Conservation (phyloP, 768 basidiomycete species). For the Boletus patriciae region DNA sequence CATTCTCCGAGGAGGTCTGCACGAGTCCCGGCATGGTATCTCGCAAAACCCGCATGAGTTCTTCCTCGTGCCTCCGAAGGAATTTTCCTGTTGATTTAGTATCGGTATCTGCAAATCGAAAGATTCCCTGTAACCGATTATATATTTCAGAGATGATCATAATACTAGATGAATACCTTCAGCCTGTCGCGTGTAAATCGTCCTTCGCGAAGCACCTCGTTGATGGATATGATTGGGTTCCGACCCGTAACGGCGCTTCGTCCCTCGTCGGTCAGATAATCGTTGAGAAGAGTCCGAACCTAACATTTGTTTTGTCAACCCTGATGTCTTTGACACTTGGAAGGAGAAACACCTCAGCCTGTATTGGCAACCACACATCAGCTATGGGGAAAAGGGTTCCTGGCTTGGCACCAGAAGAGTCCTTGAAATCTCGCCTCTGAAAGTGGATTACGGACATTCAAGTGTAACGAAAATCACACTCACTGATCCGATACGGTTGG, state of each 20-base stretch:
- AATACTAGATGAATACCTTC: slow-evolving; percentile 52
- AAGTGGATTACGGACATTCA: slow-evolving; percentile 1
- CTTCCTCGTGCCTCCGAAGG: slow-evolving; percentile 79
- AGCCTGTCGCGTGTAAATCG: slow-evolving; percentile 73
- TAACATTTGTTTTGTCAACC: slow-evolving; percentile 33
- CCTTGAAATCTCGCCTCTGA: slow-evolving; percentile 89
- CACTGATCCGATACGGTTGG: slow-evolving; percentile 88
- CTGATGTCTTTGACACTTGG: neutral
- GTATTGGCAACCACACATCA: slow-evolving; percentile 87
- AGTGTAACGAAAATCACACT: slow-evolving; percentile 33
- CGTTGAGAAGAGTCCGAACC: slow-evolving; percentile 81
- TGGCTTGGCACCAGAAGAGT: slow-evolving; percentile 75
- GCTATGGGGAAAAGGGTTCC: slow-evolving; percentile 76
- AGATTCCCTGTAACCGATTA: slow-evolving; percentile 59
- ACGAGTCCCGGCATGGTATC: slow-evolving; percentile 95
- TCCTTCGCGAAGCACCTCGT: slow-evolving; percentile 87
- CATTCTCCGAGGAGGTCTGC: slow-evolving; percentile 61
- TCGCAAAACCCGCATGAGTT: slow-evolving; percentile 76
- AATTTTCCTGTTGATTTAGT: slow-evolving; percentile 63
- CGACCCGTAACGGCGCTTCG: slow-evolving; percentile 74
- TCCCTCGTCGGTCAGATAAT: slow-evolving; percentile 92
- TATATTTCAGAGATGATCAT: neutral
- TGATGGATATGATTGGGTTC: slow-evolving; percentile 90
- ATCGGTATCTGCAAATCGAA: slow-evolving; percentile 92
- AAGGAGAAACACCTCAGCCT: slow-evolving; percentile 66